These are phyloP conservation scores for Juglanconis juglandina DNA, from an alignment of 2,329 filamentous ascomycete genomes.

Conservation along the genomic window DNA sequence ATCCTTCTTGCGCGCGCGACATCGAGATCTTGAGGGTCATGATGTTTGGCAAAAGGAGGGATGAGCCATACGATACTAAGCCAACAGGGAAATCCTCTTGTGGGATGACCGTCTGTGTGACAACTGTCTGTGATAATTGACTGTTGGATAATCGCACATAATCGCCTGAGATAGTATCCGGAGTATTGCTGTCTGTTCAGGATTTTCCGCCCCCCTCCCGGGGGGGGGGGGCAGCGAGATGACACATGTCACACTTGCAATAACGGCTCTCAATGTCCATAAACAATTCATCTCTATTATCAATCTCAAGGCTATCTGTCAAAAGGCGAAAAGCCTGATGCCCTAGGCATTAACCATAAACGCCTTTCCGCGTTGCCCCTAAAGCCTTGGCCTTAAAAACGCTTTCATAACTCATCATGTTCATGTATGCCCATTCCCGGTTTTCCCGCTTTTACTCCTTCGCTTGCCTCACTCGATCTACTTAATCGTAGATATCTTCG, in stretches of 20 bases:
- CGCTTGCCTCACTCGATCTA: not conserved
- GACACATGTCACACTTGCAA: not conserved
- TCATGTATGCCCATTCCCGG: not conserved
- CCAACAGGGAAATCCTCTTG: no score
- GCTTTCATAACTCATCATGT: not conserved
- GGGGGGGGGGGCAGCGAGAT: not conserved
- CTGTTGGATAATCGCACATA: no score
- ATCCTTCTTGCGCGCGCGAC: no score
- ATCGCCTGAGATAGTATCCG: no score
- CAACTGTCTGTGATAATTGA: no score
- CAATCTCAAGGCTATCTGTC: not conserved
- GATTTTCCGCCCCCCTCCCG: no score
- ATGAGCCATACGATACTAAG: no score
- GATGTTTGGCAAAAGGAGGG: no score
- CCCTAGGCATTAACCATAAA: not conserved
- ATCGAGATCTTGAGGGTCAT: no score
- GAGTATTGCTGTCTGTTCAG: no score
- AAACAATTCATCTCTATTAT: not conserved
- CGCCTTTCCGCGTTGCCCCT: not conserved
- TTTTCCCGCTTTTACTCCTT: not conserved
- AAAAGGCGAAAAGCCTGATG: not conserved
- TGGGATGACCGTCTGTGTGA: no score
- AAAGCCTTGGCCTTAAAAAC: not conserved
- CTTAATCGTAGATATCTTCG: slow-evolving; percentile 39
- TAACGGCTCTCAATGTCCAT: not conserved